Evolutionary conservation across 1,139 yeast species (phyloP).

Genomic region (Candida tetrigidarum): DNA sequence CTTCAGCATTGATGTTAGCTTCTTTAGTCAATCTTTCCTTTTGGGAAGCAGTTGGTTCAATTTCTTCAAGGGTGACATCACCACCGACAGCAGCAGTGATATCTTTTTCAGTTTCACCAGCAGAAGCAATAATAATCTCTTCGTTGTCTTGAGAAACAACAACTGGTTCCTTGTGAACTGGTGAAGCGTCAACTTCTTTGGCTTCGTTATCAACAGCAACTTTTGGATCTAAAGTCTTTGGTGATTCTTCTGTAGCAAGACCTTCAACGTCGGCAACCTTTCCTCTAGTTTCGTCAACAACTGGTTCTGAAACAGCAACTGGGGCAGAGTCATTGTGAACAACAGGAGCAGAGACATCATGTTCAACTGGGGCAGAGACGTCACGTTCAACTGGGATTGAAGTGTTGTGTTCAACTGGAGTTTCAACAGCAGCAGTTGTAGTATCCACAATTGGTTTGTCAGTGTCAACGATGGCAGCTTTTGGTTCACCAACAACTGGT

Average conservation of each 20-base stretch:
- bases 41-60: constrained; percentile 46
- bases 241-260: constrained; percentile 13
- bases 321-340: constrained; percentile 9
- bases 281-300: constrained; percentile 9
- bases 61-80: constrained; percentile 47
- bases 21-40: constrained; percentile 37
- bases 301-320: constrained; percentile 6
- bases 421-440: constrained; percentile 10
- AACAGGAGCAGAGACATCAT: constrained; percentile 8
- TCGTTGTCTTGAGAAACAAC: constrained; percentile 20
- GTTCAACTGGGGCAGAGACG: constrained; percentile 6
- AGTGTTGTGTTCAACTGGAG: constrained; percentile 10
- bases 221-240: constrained; percentile 38
- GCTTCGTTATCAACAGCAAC: constrained; percentile 24
- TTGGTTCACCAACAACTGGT: constrained; percentile 4
- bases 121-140: constrained; percentile 47
- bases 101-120: constrained; percentile 32
- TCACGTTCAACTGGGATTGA: constrained; percentile 12
- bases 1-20: constrained; percentile 27
- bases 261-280: constrained; percentile 13
- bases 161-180: constrained; percentile 20
- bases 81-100: constrained; percentile 42
- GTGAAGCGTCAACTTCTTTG: constrained; percentile 32
- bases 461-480: constrained; percentile 5
- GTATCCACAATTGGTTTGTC: constrained; percentile 9